These are phyloP conservation scores for Diversispora eburnea DNA, from an alignment of 192 early-diverging fungal genomes.

Conservation along the genomic window DNA sequence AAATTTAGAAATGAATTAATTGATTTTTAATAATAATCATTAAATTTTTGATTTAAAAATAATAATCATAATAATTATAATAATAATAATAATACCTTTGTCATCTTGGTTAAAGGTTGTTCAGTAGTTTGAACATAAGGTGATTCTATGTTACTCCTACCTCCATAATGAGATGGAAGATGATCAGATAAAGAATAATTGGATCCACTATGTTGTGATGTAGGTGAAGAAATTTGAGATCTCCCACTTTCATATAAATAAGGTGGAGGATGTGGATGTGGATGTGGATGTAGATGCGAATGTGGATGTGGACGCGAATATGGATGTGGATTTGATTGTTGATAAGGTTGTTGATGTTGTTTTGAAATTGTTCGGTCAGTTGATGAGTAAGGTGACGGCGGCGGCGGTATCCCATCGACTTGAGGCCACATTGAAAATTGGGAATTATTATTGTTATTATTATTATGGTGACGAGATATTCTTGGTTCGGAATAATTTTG, in stretches of 20 bases:
- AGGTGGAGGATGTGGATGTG: neutral
- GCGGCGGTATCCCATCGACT: no score
- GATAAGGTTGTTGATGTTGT: neutral
- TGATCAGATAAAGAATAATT: neutral
- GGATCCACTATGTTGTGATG: neutral
- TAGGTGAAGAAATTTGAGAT: neutral
- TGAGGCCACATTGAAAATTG: no score
- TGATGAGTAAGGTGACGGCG: no score
- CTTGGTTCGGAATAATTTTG: no score
- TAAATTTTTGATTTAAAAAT: no score
- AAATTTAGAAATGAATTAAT: no score
- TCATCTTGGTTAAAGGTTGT: neutral
- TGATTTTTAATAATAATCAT: no score
- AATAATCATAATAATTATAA: no score
- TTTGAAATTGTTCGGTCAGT: neutral
- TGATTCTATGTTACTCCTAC: neutral
- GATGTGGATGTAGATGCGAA: neutral
- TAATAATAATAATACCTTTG: neutral
- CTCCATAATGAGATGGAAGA: neutral
- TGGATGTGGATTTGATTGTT: neutral
- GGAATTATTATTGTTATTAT: no score
- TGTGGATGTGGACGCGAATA: no score
- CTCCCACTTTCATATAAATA: neutral
- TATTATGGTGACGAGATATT: no score
- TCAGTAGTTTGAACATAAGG: conserved; percentile 14